Base-by-base conservation (phyloP, 768 basidiomycete genomes). In the Mycena galericulata region DNA sequence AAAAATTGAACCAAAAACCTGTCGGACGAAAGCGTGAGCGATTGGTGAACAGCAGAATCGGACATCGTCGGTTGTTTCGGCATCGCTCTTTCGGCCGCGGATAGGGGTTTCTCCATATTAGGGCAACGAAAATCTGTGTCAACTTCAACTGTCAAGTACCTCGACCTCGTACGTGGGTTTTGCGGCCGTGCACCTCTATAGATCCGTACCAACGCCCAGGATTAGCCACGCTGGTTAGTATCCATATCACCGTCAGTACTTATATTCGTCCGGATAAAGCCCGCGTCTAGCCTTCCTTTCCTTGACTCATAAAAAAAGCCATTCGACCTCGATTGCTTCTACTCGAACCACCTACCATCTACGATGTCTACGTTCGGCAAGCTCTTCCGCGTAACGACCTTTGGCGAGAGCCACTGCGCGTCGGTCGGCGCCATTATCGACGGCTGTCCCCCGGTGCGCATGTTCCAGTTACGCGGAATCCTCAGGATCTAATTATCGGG, bases 391-490 rank as follows among this genome's bases (percentile, higher is more conserved):
- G 98, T 99, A 29, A 97, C 97, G 59, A 99, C 98, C 71, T 99
- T 94, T 77, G 98, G 98, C 66, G 98, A 99, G 84, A 96, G 94
- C 70, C 98, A 99, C 79, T 98, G 98, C 78, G 89, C 94, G 32
- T 97, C 95, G 17, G 98, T 99, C 38, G 98, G 98, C 17, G 96
- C 95, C 38, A 98, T 99, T 80, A 90, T 99, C 74, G 98, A 99
- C 77, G 98, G 98, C 36, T 96, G 96, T 72, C 97, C 97, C 59
- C 97, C 97, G 41, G 97, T 98, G 30, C 47, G 63, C 32, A 80
- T 63, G 89, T 17, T 30, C 30, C 38, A 30, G 38, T 67, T 22
- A 32, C 60, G 64, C 55, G 49, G 20, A n/a, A 43, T 73, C 38
- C 40, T 27, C 36, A 60, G 17, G 34, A 22, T 55, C 38, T 20